Base-by-base conservation (phyloP, 2,329 filamentous ascomycete genomes). In the Cryphonectria carpinicola region DNA sequence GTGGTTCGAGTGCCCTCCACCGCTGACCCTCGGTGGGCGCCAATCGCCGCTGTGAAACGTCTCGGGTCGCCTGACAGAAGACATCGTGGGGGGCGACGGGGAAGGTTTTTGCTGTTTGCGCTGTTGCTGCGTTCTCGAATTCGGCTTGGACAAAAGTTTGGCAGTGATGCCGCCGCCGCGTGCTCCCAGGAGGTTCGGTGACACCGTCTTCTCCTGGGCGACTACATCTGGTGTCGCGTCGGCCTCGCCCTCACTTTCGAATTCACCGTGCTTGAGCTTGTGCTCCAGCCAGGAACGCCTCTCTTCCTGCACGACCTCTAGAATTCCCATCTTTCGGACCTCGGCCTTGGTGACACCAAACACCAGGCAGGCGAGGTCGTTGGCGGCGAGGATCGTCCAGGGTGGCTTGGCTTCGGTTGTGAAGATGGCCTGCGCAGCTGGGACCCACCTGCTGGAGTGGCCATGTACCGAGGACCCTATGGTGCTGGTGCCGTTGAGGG, bases 321-420 rank as follows among this genome's bases (percentile, higher is more conserved):
- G 82, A 70, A 99, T 98, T 64, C 96, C 95, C 84, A 98, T 90
- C 78, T 94, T 98, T 69, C 94, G 90, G 35, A 99, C 93, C 80
- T 99, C 96, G 5, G 93, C 93, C 78, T 94, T 93, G n/a, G 95
- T 97, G 13, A 99, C 94, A n/a, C 96, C 96, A 82, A 98, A 99
- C n/a, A 98, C 92, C 60, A 99, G 85, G 81, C 96, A 99, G 25
- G 96, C 96, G 65, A 99, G 85, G 79, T 99, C 96, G 78, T 99
- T 99, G 65, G 96, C 96, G 3, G 96, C 93, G 67, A 98, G 88
- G 71, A 99, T 98, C 0, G 95, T 99, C 93, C 94, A 99, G 3
- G 95, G 96, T 11, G 93, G 88, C 74, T 92, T 90, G 19, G 93
- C 88, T 80, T 97, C 93, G n/a, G 96, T 99, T 10, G 95, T 97